Percentiles rank a stretch among this genome's conserved stretches.
Conservation (phyloP, 352 stramenopile species). For the Phytophthora sp. region DNA sequence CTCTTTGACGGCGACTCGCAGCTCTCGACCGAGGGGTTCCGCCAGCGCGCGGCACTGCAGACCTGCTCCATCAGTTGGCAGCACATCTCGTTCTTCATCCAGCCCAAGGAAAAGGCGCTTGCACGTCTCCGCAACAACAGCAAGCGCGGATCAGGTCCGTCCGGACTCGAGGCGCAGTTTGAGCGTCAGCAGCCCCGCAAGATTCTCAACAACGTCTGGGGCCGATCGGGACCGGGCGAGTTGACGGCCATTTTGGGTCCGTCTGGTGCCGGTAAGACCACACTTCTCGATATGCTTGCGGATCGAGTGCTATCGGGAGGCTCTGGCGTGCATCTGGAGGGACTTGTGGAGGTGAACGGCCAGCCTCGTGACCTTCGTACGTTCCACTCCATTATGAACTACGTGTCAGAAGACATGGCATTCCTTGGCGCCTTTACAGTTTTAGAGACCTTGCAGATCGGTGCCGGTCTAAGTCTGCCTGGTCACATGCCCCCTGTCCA, state of each 20-base stretch:
- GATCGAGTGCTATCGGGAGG: constrained; percentile 49
- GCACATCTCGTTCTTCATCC: constrained; percentile 67
- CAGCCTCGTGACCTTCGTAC: constrained; percentile 45
- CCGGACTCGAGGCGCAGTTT: constrained; percentile 38
- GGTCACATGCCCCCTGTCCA: constrained; percentile 53
- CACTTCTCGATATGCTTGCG: constrained; percentile 70
- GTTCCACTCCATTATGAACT: constrained; percentile 71
- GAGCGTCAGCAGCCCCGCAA: constrained; percentile 45
- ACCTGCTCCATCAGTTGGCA: constrained; percentile 72
- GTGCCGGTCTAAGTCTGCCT: constrained; percentile 59
- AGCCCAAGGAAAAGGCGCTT: constrained; percentile 34
- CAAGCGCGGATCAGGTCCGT: constrained; percentile 35
- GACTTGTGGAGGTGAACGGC: constrained; percentile 68
- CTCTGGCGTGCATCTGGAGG: constrained; percentile 46
- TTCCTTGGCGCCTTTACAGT: constrained; percentile 79
- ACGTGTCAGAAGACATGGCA: constrained; percentile 71
- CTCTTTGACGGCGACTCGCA: constrained; percentile 41
- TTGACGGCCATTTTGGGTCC: constrained; percentile 77
- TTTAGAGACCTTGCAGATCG: constrained; percentile 76
- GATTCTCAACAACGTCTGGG: constrained; percentile 75
- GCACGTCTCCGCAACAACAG: constrained; percentile 27
- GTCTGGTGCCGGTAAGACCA: constrained; percentile 72
- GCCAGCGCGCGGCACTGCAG: constrained; percentile 38
- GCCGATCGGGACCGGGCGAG: constrained; percentile 63
- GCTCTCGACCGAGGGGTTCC: constrained; percentile 39